Conservation (phyloP, 345 rosid species). For the Arabis alpina region DNA sequence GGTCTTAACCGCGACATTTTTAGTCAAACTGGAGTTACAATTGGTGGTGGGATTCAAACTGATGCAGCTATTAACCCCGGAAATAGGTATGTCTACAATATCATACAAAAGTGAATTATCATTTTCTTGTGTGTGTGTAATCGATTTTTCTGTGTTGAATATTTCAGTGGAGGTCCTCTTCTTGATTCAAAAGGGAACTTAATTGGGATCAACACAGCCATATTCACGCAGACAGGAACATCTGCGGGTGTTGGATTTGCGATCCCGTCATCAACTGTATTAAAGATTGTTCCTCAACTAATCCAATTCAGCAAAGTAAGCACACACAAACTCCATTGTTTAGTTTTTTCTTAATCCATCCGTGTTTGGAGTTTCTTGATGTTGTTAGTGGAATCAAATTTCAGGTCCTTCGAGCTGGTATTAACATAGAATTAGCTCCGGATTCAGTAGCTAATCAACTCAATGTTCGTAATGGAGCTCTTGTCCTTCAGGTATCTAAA, state of each 20-base stretch:
- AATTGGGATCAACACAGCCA: slow-evolving; percentile 93
- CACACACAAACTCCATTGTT: neutral
- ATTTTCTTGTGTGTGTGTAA: slow-evolving; percentile 2
- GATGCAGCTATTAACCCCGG: slow-evolving; percentile 99
- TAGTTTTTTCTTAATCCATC: slow-evolving; percentile 13
- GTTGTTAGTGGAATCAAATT: slow-evolving; percentile 26
- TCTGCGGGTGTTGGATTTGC: slow-evolving; percentile 99
- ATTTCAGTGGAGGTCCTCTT: slow-evolving; percentile 89
- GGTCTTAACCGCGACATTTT: slow-evolving; percentile 92
- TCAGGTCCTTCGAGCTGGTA: slow-evolving; percentile 85
- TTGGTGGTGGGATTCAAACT: slow-evolving; percentile 97
- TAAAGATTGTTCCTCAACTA: slow-evolving; percentile 90
- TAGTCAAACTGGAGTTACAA: slow-evolving; percentile 88
- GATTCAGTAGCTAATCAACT: slow-evolving; percentile 88
- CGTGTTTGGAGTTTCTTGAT: neutral
- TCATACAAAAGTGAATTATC: slow-evolving; percentile 2
- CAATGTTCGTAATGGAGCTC: slow-evolving; percentile 90
- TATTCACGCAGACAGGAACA: slow-evolving; percentile 93
- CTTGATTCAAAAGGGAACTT: slow-evolving; percentile 89
- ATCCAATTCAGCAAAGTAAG: slow-evolving; percentile 84
- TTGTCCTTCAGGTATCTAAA: slow-evolving; percentile 69
- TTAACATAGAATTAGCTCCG: slow-evolving; percentile 84
- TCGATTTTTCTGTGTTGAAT: slow-evolving; percentile 20
- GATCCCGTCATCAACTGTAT: slow-evolving; percentile 87
- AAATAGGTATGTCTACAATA: slow-evolving; percentile 60